Evolutionary conservation across 345 rosid species (phyloP), one percentile per base, ranked within the genome.

Genomic region (Pugionium dolabratum): DNA sequence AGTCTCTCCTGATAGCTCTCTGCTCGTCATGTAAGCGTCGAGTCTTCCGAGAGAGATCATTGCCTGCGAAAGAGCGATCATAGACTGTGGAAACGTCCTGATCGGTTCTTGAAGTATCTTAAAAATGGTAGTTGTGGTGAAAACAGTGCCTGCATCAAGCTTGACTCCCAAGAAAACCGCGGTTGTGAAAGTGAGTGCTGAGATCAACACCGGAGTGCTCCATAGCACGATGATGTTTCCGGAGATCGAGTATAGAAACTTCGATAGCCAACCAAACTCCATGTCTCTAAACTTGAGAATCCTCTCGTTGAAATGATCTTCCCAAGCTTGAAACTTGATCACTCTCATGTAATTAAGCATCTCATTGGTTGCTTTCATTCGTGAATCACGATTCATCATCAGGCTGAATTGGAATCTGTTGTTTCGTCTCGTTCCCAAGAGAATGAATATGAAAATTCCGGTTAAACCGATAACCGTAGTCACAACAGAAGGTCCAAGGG

Each of bases 261-360:
- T 93, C 61, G 87, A 70, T 6, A 90, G 81, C 97, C 98, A 93
- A n/a, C 77, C 73, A 28, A 83, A 93, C 62, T 93, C 98, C 6
- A 74, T 79, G 1, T 86, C 83, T 2, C 98, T 81, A 67, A 86
- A 88, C 40, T 76, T 64, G 7, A 75, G 84, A 59, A 93, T 90
- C 83, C 83, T 86, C 77, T 84, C 77, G 51, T 86, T 86, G 77
- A 90, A 86, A 72, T 93, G 97, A 11, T 79, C 80, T 71, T 93
- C 98, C 97, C 98, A 93, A 7, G 97, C 94, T 69, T 93, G 98
- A 76, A 93, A 90, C 79, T 90, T 93, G 43, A 93, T 93, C 78
- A 93, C 96, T 4, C 97, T 82, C 95, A 93, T 86, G 81, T 86
- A 85, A 52, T 85, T 93, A 7, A 93, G 90, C 96, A 93, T 88